phyloP scores from a whole-genome alignment of 768 basidiomycete genomes.

The Termitomyces sp. region DNA sequence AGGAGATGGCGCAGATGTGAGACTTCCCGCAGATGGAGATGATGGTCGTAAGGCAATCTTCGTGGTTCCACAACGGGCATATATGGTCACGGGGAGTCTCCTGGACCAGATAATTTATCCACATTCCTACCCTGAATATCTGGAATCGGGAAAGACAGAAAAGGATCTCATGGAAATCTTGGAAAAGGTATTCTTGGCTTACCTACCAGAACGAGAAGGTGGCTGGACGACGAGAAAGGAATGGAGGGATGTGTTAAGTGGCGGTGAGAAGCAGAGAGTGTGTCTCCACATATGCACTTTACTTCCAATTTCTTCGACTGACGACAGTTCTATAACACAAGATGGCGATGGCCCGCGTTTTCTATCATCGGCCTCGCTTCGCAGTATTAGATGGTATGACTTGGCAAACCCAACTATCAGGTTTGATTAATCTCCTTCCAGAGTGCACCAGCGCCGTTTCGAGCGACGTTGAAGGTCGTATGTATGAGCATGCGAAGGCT shows the following conservation, averaged over 20 bases:
- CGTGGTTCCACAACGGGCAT: slow-evolving; percentile 88
- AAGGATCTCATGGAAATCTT: slow-evolving; percentile 73
- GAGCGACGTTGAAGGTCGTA: slow-evolving; percentile 90
- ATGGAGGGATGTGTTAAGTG: slow-evolving; percentile 94
- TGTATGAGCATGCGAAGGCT: slow-evolving; percentile 91
- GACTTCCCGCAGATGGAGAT: slow-evolving; percentile 25
- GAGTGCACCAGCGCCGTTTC: slow-evolving; percentile 96
- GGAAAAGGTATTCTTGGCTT: slow-evolving; percentile 76
- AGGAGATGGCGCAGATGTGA: slow-evolving; percentile 25
- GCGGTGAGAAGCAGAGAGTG: slow-evolving; percentile 94
- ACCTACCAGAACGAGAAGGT: slow-evolving; percentile 82
- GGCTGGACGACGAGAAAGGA: slow-evolving; percentile 89
- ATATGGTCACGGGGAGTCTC: slow-evolving; percentile 84
- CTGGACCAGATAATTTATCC: slow-evolving; percentile 95
- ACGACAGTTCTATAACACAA: slow-evolving; percentile 17
- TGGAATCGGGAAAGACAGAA: slow-evolving; percentile 51
- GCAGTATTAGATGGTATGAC: slow-evolving; percentile 79
- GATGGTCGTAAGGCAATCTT: slow-evolving; percentile 55
- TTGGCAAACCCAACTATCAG: slow-evolving; percentile 2
- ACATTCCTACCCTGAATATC: slow-evolving; percentile 72
- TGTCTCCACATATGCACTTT: slow-evolving; percentile 12
- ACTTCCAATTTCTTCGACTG: neutral
- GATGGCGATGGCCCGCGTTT: slow-evolving; percentile 92
- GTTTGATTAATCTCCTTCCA: slow-evolving; percentile 18
- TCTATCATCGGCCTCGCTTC: slow-evolving; percentile 81